Evolutionary conservation across 441 rosid species (phyloP), one percentile per base, ranked within the genome.

Genomic region (Jatropha podagrica): DNA sequence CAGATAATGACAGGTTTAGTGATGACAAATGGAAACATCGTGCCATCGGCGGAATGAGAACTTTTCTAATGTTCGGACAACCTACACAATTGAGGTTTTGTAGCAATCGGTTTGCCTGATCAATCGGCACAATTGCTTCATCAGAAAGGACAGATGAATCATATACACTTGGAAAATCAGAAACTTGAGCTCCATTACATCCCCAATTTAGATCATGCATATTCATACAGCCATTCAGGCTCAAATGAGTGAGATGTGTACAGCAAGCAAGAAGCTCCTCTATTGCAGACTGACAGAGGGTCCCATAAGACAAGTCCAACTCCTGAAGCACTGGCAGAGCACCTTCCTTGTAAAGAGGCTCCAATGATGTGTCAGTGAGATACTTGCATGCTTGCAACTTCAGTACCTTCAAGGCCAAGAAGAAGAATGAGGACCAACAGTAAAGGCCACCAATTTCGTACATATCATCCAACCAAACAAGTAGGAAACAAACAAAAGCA

Each of bases 131-230:
- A 52, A 68, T 59, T 72, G 72, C 79, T 77, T 77, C 86, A 26
- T 63, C 62, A 76, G 82, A 48, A 75, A 65, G 65, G 66, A 61
- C 23, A 26, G 74, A 77, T 72, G 83, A 46, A 77, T 74, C 68
- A 77, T 68, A 54, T 40, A 54, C 77, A 67, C 78, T 79, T 37
- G 80, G 77, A n/a, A 77, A 75, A 76, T 84, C 87, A 74, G 82
- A 69, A 72, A 62, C 78, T 76, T 79, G 90, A 69, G 78, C 83
- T 74, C 81, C 85, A 81, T 71, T 79, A 76, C 83, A 81, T 77
- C 88, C 90, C 99, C 97, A 96, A 77, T 92, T 88, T 69, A 94
- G 91, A 85, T 96, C 97, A 78, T 96, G 98, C 97, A 92, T 89
- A 81, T 96, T 94, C 67, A 76, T 86, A 78, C 97, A 94, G 76